Base-by-base conservation (phyloP, 108 stramenopile species). In the Phaeodactylum tricornutum region DNA sequence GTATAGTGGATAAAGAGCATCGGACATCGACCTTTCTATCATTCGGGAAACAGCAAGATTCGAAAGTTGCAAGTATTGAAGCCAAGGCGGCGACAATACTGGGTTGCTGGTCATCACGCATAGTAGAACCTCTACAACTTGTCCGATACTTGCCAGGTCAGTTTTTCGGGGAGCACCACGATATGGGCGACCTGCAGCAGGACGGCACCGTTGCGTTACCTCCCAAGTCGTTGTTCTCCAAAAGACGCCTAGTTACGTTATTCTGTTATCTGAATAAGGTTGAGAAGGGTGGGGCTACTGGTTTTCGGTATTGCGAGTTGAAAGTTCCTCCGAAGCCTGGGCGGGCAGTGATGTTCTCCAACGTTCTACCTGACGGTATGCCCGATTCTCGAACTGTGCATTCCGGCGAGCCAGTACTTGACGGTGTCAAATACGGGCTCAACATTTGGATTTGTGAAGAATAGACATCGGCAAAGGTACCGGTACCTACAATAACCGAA, bases 131-230 rank as follows among this genome's bases (percentile, higher is more conserved):
- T 1, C 31, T 84, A 12, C 82, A 84, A 34, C 31, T 84, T 23
- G 82, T 84, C 7, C 71, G 76, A 8, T 84, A 84, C 40, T 32
- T 47, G n/a, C 59, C 53, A 3, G 77, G 75, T 14, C 58, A 84
- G 49, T 75, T 73, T 47, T 84, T 84, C 49, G 73, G 76, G 15
- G 46, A 67, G 6, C 82, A 84, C 34, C 82, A 84, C 50, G 82
- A 84, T 55, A 32, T 72, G 47, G 74, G 82, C 23, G 61, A 66
- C 39, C 46, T 53, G n/a, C 27, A 76, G 12, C 57, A 57, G 1
- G 62, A 70, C 25, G 82, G 75, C 25, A 38, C 47, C 4, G 77
- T 84, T 1, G 56, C 44, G 17, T 53, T 81, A 23, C 79, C 79
- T 6, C 57, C 57, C 17, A 76, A 66, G 32, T 23, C 56, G 16